These are phyloP conservation scores for Sugiyamaella grinbergsii DNA, from an alignment of 1,139 yeast genomes.

Conservation along the genomic window DNA sequence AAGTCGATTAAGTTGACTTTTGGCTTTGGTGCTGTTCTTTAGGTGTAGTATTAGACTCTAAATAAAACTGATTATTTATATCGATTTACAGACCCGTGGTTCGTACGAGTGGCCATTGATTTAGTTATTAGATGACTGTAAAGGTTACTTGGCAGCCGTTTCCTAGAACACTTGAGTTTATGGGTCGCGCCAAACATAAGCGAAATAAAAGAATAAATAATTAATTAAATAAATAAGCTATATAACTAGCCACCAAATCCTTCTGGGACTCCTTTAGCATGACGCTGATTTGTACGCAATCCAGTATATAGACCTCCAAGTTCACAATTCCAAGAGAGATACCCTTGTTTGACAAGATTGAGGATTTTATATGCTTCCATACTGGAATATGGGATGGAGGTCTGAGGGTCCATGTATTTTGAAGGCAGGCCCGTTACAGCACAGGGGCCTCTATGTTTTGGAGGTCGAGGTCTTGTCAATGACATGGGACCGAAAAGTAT, in stretches of 20 bases:
- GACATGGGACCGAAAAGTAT: slow-evolving; percentile 65
- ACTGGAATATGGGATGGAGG: slow-evolving; percentile 77
- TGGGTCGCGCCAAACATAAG: background rate
- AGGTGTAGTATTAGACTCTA: slow-evolving; percentile 24
- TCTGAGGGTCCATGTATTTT: slow-evolving; percentile 81
- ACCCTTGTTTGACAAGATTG: slow-evolving; percentile 66
- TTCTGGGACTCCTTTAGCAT: slow-evolving; percentile 87
- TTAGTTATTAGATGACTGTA: slow-evolving; percentile 6
- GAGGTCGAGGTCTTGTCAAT: slow-evolving; percentile 23
- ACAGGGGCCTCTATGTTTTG: slow-evolving; percentile 47
- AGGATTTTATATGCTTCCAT: slow-evolving; percentile 76
- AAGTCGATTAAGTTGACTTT: slow-evolving; percentile 86
- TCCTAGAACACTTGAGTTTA: slow-evolving; percentile 1
- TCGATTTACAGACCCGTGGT: no score
- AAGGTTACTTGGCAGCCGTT: slow-evolving; percentile 1
- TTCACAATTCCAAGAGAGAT: slow-evolving; percentile 69
- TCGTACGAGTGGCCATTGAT: no score
- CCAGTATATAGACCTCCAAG: slow-evolving; percentile 71
- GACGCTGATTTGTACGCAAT: slow-evolving; percentile 55
- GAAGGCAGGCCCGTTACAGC: slow-evolving; percentile 79
- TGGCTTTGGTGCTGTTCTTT: slow-evolving; percentile 64
- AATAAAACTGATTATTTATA: no score
- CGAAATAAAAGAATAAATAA: slow-evolving; percentile 15
- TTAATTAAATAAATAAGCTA: slow-evolving; percentile 11
- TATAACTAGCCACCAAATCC: slow-evolving; percentile 56